Base-by-base conservation (phyloP, 2,329 filamentous ascomycete species). In the Aspergillus caelatus region DNA sequence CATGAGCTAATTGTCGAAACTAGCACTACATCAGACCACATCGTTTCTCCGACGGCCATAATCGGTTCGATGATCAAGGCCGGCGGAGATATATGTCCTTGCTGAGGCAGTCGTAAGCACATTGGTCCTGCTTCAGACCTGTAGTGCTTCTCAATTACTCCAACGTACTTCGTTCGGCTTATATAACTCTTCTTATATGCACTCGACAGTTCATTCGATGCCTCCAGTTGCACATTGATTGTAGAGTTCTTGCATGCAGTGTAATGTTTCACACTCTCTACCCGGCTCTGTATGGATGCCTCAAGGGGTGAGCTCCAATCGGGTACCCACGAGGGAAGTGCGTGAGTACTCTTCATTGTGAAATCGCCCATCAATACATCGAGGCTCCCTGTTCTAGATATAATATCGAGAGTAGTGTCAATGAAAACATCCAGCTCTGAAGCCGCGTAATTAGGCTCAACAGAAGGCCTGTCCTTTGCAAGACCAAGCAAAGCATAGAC, bases 121-220 rank as follows among this genome's bases (percentile, higher is more conserved):
- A 10, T 12, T 0, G 0, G 10, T 0, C n/a, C 43, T 23, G 1
- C 10, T 0, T n/a, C 1, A 46, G 21, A 1, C 7, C 9, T 3
- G 21, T 46, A 46, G 21, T 1, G 14, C 0, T 23, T 6, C 23
- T 45, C 43, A 7, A 23, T 7, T 5, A 23, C 4, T 23, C 5
- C 43, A 45, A 12, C 10, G 43, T 5, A 23, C 1, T 12, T 12
- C n/a, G 0, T 0, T 5, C 1, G 10, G n/a, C 0, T 5, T 23
- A 21, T 16, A 7, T 5, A 5, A 3, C 21, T 0, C 4, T 5
- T 7, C 4, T 23, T 2, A 12, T 23, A 23, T 23, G 4, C n/a
- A 0, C 9, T 2, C 0, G 2, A 10, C 0, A 23, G 2, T 1
- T 23, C 10, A 10, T 12, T 1, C 5, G 43, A 14, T 16, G 0